Conservation (phyloP, 106 monocot species). For the Apostasia ramifera region DNA sequence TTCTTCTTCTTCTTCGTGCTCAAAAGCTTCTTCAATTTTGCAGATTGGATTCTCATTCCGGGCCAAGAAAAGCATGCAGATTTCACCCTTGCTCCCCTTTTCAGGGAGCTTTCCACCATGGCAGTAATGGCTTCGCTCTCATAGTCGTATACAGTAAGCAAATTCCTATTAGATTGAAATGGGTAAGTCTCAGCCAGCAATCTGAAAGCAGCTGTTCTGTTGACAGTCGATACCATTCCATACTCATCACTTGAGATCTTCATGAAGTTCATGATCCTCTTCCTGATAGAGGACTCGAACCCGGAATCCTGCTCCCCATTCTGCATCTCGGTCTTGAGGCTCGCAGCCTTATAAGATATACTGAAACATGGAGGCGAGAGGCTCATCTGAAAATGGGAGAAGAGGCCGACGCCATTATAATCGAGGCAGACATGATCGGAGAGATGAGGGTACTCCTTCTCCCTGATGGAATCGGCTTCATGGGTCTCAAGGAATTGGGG, state of each 20-base stretch:
- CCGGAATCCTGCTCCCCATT: constrained; percentile 12
- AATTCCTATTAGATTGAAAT: constrained; percentile 33
- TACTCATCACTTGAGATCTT: constrained; percentile 45
- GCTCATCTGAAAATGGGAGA: constrained; percentile 6
- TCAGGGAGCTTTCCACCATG: constrained; percentile 33
- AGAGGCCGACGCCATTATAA: constrained; percentile 61
- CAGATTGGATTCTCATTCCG: constrained; percentile 40
- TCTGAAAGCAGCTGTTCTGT: constrained; percentile 58
- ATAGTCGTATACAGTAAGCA: constrained; percentile 69
- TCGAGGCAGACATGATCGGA: constrained; percentile 57
- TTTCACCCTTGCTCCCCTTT: constrained; percentile 31
- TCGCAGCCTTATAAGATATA: constrained; percentile 48
- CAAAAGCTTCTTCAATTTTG: constrained; percentile 37
- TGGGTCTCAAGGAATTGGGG: constrained; percentile 44
- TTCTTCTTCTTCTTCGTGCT: constrained; percentile 18
- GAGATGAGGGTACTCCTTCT: constrained; percentile 53
- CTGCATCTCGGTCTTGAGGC: constrained; percentile 32
- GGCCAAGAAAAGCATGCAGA: constrained; percentile 65
- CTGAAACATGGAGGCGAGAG: constrained; percentile 32
- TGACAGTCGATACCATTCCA: constrained; percentile 55
- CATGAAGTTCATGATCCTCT: constrained; percentile 48
- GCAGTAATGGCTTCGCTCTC: constrained; percentile 49
- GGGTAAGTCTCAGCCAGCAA: constrained; percentile 60
- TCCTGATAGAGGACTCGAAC: constrained; percentile 37
- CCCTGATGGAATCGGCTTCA: constrained; percentile 39